Evolutionary conservation across 2,329 filamentous ascomycete species (phyloP).

Genomic region (Colletotrichum eremochloae): DNA sequence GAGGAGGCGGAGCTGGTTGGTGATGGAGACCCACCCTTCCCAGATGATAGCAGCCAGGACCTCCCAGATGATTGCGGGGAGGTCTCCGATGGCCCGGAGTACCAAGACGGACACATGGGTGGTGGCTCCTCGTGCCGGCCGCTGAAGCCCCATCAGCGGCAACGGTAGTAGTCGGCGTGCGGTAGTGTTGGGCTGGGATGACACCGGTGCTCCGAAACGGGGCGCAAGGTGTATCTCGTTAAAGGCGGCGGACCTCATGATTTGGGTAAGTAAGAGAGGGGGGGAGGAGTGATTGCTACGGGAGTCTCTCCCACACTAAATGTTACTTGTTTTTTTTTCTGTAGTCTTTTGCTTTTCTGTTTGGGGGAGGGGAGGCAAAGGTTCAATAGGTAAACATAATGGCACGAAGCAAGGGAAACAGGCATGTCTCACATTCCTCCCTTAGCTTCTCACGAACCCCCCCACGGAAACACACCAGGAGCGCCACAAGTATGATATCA

Average conservation of each 20-base stretch:
- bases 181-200: slow-evolving; percentile 1
- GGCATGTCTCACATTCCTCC: slow-evolving; percentile 38
- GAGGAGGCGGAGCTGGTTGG: slow-evolving; percentile 38
- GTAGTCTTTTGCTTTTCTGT: neutral
- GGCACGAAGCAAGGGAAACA: slow-evolving; percentile 14
- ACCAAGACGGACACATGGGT: slow-evolving; percentile 37
- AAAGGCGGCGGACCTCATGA: slow-evolving; percentile 7
- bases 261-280: neutral
- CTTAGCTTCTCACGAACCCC: slow-evolving; percentile 37
- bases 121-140: slow-evolving; percentile 11
- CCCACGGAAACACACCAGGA: slow-evolving; percentile 23
- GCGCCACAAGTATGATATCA: slow-evolving; percentile 34
- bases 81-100: slow-evolving; percentile 32
- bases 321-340: neutral
- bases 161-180: neutral
- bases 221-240: slow-evolving; percentile 1
- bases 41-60: slow-evolving; percentile 34
- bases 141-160: slow-evolving; percentile 24
- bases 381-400: slow-evolving; percentile 1
- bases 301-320: neutral
- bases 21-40: slow-evolving; percentile 30
- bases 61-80: slow-evolving; percentile 36
- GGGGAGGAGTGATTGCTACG: neutral
- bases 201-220: neutral
- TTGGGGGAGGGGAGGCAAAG: neutral